Percentiles rank a stretch among this genome's conserved stretches.
Conservation (phyloP, 2,329 filamentous ascomycete species). For the Colletotrichum shisoi region DNA sequence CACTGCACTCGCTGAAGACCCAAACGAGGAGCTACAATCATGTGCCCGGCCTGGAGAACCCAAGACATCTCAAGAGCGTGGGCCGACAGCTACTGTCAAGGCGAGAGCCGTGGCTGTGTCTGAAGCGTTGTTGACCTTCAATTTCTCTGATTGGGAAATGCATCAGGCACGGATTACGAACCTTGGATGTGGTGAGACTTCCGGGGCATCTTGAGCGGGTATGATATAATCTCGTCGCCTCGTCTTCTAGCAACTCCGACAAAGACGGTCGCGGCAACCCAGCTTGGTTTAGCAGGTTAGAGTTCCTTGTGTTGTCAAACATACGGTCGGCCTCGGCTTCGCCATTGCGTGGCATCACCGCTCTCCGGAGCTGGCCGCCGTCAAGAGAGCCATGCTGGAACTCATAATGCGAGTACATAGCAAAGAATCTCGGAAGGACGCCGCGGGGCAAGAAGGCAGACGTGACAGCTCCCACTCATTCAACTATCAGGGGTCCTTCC, state of each 20-base stretch:
- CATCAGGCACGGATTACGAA: not conserved
- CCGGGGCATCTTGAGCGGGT: not conserved
- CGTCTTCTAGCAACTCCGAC: not conserved
- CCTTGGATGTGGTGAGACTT: not conserved
- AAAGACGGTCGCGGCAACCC: not conserved
- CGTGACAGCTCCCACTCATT: not conserved
- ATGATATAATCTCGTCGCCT: not conserved
- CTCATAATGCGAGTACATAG: not conserved
- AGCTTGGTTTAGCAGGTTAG: not conserved
- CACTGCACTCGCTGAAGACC: not conserved
- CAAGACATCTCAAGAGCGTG: conserved; percentile 8
- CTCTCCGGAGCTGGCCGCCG: not conserved
- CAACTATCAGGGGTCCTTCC: not conserved
- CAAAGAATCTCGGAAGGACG: not conserved
- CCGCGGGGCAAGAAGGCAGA: not conserved
- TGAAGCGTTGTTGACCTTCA: not conserved
- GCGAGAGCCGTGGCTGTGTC: not conserved
- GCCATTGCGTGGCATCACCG: not conserved
- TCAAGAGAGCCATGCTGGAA: not conserved
- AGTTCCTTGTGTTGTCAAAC: no score
- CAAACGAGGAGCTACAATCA: not conserved
- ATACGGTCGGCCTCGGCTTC: conserved; percentile 6
- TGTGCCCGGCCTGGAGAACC: not conserved
- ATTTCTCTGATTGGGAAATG: not conserved
- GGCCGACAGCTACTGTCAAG: not conserved